phyloP scores from a whole-genome alignment of 2,329 filamentous ascomycete genomes.

The Clarireedia paspali region DNA sequence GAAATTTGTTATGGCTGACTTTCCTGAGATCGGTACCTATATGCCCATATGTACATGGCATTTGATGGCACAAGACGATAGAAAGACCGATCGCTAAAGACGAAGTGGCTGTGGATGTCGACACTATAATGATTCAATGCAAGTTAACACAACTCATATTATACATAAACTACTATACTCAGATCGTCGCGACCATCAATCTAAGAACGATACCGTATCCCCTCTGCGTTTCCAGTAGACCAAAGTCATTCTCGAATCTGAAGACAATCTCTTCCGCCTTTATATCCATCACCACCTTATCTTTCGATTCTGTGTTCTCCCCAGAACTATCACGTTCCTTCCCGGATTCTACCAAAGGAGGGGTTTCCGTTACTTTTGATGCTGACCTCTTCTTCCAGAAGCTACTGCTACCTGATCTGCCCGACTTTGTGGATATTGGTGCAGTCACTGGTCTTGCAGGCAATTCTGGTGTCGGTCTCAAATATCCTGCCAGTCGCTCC shows the following conservation, averaged over 20 bases:
- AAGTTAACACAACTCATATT: too few species aligned
- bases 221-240: slow-evolving; percentile 39
- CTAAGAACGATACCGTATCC: slow-evolving; percentile 25
- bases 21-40: too few species aligned
- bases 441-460: slow-evolving; percentile 10
- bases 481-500: slow-evolving; percentile 15
- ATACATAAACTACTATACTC: too few species aligned
- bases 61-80: too few species aligned
- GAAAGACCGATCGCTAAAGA: too few species aligned
- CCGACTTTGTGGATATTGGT: not conserved
- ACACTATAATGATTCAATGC: too few species aligned
- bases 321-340: not conserved
- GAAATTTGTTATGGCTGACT: too few species aligned
- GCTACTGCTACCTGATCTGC: not conserved
- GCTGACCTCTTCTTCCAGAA: slow-evolving; percentile 20
- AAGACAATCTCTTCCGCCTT: slow-evolving; percentile 41
- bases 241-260: slow-evolving; percentile 63
- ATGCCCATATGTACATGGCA: too few species aligned
- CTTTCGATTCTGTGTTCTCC: slow-evolving; percentile 2
- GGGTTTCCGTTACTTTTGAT: not conserved
- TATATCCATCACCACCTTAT: slow-evolving; percentile 21
- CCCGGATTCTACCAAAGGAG: slow-evolving; percentile 6
- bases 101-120: too few species aligned
- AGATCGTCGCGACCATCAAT: slow-evolving; percentile 10
- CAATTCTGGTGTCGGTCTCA: slow-evolving; percentile 15